These are phyloP conservation scores for Phialophora macrospora DNA, from an alignment of 2,329 filamentous ascomycete genomes.

Conservation along the genomic window DNA sequence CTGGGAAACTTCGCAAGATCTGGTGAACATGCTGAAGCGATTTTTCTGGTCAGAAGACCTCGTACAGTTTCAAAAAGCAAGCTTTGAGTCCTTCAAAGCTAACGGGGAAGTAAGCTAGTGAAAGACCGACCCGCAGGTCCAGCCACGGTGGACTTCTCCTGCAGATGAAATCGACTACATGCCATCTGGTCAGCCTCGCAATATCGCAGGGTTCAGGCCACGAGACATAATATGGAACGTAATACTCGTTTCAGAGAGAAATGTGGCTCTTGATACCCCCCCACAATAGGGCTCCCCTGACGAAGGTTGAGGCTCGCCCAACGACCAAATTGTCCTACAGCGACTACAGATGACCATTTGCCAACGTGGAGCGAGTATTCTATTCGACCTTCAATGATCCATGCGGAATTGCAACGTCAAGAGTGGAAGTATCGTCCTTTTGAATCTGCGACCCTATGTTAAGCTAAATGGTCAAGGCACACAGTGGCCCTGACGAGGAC, in stretches of 20 bases:
- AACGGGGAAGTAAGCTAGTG: not conserved
- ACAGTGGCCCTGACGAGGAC: not conserved
- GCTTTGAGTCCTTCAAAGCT: conserved; percentile 6
- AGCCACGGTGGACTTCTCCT: not conserved
- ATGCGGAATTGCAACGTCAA: not conserved
- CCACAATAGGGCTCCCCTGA: not conserved
- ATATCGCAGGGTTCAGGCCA: not conserved
- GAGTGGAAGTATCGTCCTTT: not conserved
- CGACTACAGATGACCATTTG: not conserved
- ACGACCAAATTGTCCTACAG: not conserved
- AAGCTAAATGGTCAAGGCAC: not conserved
- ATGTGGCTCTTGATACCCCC: not conserved
- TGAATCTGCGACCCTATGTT: not conserved
- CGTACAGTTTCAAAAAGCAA: conserved; percentile 2
- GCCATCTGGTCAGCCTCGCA: not conserved
- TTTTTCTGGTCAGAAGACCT: conserved; percentile 8
- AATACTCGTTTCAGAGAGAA: not conserved
- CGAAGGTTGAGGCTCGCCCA: not conserved
- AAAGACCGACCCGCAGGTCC: not conserved
- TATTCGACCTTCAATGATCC: not conserved
- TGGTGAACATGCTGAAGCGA: conserved; percentile 4
- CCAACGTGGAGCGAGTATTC: not conserved
- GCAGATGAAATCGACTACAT: not conserved
- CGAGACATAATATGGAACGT: not conserved
- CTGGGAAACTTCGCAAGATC: not conserved